These are phyloP conservation scores for Pseudogymnoascus pannorum DNA, from an alignment of 2,329 filamentous ascomycete genomes.

Conservation along the genomic window DNA sequence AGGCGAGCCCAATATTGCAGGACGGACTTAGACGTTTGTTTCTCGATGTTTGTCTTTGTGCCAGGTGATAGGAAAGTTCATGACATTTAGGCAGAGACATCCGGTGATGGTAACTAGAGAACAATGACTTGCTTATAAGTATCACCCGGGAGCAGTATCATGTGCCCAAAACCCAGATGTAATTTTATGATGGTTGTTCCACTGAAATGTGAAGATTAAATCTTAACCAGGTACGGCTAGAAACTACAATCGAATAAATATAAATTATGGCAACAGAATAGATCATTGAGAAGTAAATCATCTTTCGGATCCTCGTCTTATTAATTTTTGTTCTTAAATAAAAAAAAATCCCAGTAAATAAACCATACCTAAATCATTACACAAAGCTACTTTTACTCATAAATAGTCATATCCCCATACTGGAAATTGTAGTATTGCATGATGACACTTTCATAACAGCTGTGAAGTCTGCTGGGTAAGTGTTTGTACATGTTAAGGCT, in stretches of 20 bases:
- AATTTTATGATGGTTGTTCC: too few relatives aligned
- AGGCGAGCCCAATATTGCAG: neutral
- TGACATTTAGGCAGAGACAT: neutral
- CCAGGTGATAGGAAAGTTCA: neutral
- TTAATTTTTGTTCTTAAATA: too few relatives aligned
- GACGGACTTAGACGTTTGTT: neutral
- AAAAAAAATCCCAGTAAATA: neutral
- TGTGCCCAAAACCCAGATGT: too few relatives aligned
- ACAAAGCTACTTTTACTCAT: neutral
- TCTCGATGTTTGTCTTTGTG: neutral
- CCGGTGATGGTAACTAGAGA: too few relatives aligned
- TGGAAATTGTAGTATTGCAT: neutral
- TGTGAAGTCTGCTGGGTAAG: neutral
- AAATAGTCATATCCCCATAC: neutral
- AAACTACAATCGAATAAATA: too few relatives aligned
- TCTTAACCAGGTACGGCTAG: too few relatives aligned
- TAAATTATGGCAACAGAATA: too few relatives aligned
- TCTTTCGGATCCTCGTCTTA: too few relatives aligned
- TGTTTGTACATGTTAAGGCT: neutral
- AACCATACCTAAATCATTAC: neutral
- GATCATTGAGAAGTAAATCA: too few relatives aligned
- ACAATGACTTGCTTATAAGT: too few relatives aligned
- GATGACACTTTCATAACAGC: neutral
- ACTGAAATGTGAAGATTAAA: too few relatives aligned
- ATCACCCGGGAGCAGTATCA: too few relatives aligned